phyloP scores from a whole-genome alignment of 768 basidiomycete species.

The Agaricus sinodeliciosus region DNA sequence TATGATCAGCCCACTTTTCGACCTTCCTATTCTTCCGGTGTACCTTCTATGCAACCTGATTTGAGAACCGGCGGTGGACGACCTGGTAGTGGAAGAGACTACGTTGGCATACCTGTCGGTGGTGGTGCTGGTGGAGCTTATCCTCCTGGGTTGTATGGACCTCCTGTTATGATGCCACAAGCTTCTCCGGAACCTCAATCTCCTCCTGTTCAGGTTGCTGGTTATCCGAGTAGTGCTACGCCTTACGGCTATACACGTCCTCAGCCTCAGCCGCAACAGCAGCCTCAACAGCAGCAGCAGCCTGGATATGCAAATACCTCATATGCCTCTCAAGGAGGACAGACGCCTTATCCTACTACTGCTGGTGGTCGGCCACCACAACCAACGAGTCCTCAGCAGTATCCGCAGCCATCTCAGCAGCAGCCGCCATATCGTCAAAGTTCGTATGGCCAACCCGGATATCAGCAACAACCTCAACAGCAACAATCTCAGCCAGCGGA shows the following conservation, averaged over 20 bases:
- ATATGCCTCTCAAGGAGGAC: conserved; percentile 30
- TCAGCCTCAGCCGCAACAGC: conserved; percentile 12
- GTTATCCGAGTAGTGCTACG: conserved; percentile 3
- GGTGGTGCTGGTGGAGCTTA: background rate
- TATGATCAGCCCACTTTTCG: conserved; percentile 37
- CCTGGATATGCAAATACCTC: conserved; percentile 20
- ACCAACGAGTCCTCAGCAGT: conserved; percentile 15
- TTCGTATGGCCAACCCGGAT: conserved; percentile 13
- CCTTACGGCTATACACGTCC: conserved; percentile 11
- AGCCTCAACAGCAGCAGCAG: conserved; percentile 7
- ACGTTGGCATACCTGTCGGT: conserved; percentile 1
- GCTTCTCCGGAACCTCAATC: conserved; percentile 8
- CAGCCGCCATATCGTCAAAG: conserved; percentile 7
- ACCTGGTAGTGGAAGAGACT: conserved; percentile 2
- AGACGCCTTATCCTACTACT: conserved; percentile 31
- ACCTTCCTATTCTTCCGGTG: conserved; percentile 8
- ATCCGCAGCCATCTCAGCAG: conserved; percentile 11
- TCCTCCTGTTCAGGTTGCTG: background rate
- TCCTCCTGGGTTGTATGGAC: conserved; percentile 3
- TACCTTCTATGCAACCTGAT: conserved; percentile 16
- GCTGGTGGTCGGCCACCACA: conserved; percentile 14
- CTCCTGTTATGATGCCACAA: conserved; percentile 8
- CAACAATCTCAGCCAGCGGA: conserved; percentile 9
- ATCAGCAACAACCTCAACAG: conserved; percentile 15
- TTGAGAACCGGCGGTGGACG: background rate